Percentiles rank a stretch among this genome's conserved stretches.
Evolutionary conservation across 2,329 filamentous ascomycete genomes (phyloP).

Genomic region (Alternaria arborescens): DNA sequence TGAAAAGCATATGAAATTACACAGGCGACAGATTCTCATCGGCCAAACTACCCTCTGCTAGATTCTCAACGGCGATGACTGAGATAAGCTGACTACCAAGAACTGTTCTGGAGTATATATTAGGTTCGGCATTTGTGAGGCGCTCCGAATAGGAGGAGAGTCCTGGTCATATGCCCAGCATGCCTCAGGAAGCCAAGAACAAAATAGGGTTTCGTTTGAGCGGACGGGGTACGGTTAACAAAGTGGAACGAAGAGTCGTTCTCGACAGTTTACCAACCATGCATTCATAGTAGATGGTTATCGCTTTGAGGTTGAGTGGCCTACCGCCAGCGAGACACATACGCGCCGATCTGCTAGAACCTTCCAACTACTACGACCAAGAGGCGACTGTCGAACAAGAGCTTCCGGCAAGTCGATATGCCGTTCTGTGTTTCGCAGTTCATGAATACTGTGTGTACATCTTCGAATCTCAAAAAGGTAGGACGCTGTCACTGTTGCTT

Average conservation of each 20-base stretch:
- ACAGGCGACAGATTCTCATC: background rate
- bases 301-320: background rate
- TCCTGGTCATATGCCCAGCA: background rate
- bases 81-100: background rate
- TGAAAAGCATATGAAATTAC: background rate
- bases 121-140: background rate
- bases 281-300: background rate
- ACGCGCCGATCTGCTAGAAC: background rate
- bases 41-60: background rate
- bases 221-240: background rate
- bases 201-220: background rate
- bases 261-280: background rate
- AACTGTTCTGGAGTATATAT: background rate
- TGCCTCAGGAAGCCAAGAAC: background rate
- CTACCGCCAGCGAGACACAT: background rate
- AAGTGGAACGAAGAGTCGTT: background rate
- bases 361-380: background rate
- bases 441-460: background rate
- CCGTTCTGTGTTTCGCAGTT: background rate
- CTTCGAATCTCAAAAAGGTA: background rate
- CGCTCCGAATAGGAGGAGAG: background rate
- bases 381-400: background rate
- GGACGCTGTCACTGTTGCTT: background rate
- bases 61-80: background rate
- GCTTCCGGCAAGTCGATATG: background rate